Evolutionary conservation across 352 stramenopile genomes (phyloP), one percentile per base, ranked within the genome.

Genomic region (Pythium volutum): DNA sequence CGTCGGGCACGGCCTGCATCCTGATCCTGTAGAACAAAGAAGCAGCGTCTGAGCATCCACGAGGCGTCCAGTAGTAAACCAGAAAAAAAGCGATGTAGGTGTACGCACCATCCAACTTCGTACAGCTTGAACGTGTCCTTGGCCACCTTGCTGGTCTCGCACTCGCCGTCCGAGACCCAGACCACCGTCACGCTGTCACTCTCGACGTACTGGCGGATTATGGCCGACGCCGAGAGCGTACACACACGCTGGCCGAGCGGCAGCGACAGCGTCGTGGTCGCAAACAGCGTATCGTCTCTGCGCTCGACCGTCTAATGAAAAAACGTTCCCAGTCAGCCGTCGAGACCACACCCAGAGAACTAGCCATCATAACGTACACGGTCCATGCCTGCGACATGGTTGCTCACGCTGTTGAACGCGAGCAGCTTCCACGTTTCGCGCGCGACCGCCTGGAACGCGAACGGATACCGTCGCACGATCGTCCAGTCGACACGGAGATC

Each of bases 31-130:
- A 47, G 20, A 47, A 42, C 22, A 42, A 18, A 43, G n/a, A n/a
- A n/a, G n/a, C n/a, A n/a, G n/a, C n/a, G n/a, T n/a, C n/a, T n/a
- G n/a, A n/a, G n/a, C n/a, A n/a, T n/a, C n/a, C n/a, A n/a, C n/a
- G n/a, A n/a, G n/a, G n/a, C n/a, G n/a, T n/a, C n/a, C n/a, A 34
- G 29, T 34, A 34, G 29, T 9, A 33, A 33, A 9, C 26, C 25
- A 22, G 38, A 41, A 25, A 33, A n/a, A 25, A 31, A 18, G 7
- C 33, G 1, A 51, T 53, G 20, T 2, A 12, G 16, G 22, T 38
- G n/a, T n/a, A 70, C 72, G 33, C 55, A 77, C 73, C 73, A 81
- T 22, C 73, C 73, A n/a, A 67, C 69, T 50, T 81, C 70, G 5
- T 67, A 51, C 31, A 77, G 38, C 42, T 75, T 68, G 62, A 81